Conservation (phyloP, 106 monocot species). For the Allium fistulosum region DNA sequence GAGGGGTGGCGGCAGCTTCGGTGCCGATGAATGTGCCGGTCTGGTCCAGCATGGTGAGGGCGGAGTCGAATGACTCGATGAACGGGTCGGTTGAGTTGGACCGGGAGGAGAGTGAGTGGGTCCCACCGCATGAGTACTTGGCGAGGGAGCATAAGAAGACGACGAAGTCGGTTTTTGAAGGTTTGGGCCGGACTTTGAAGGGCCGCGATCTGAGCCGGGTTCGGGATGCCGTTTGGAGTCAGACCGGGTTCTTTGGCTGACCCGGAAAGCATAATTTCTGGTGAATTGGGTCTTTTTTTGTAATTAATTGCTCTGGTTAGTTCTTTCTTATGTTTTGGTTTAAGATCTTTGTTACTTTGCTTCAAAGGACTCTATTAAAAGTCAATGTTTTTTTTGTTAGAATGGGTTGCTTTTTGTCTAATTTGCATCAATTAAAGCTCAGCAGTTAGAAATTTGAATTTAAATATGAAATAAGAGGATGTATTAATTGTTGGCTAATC, state of each 20-base stretch:
- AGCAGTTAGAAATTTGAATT: no score
- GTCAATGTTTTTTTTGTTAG: no score
- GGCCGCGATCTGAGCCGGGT: conserved; percentile 74
- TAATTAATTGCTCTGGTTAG: no score
- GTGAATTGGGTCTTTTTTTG: no score
- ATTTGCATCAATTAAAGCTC: no score
- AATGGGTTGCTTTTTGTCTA: no score
- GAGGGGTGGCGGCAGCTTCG: not conserved
- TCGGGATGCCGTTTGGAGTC: conserved; percentile 66
- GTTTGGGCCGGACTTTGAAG: conserved; percentile 63
- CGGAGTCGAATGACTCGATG: not conserved
- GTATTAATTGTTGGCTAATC: no score
- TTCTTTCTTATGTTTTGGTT: no score
- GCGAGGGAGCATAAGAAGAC: conserved; percentile 18
- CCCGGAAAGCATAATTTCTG: no score
- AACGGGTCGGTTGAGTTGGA: conserved; percentile 6
- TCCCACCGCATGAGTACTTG: conserved; percentile 59
- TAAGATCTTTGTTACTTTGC: no score
- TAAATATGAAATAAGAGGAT: no score
- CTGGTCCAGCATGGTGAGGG: conserved; percentile 13
- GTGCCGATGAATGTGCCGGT: conserved; percentile 53
- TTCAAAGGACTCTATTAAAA: no score
- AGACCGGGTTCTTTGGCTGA: conserved; percentile 66
- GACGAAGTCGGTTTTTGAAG: conserved; percentile 48
- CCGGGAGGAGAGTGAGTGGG: conserved; percentile 24